These are phyloP conservation scores for Inosperma sp. DNA, from an alignment of 768 basidiomycete genomes.

Conservation along the genomic window DNA sequence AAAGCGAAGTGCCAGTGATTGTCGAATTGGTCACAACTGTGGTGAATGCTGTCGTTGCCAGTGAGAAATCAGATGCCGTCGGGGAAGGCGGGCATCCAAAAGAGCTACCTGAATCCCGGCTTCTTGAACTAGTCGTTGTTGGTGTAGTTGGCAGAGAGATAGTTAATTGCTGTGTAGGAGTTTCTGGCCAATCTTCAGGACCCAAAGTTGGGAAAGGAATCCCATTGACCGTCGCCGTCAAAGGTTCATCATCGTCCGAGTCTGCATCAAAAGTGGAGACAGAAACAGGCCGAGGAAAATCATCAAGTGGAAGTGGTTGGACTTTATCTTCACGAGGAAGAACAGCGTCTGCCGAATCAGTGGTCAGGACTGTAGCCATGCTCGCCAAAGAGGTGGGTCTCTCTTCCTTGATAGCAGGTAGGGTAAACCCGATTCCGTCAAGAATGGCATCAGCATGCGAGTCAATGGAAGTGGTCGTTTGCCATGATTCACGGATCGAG, in stretches of 20 bases:
- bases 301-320: not conserved
- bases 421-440: constrained; percentile 35
- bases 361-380: constrained; percentile 53
- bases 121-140: constrained; percentile 13
- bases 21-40: too few relatives aligned
- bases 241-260: constrained; percentile 38
- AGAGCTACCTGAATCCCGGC: constrained; percentile 17
- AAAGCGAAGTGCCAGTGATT: too few relatives aligned
- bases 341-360: constrained; percentile 54
- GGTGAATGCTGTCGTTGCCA: constrained; percentile 21
- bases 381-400: constrained; percentile 42
- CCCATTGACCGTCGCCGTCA: constrained; percentile 34
- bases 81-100: constrained; percentile 33
- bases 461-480: constrained; percentile 31
- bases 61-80: constrained; percentile 26
- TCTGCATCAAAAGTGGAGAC: constrained; percentile 34
- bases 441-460: constrained; percentile 36
- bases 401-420: constrained; percentile 35
- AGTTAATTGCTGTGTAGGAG: constrained; percentile 5
- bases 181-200: constrained; percentile 29
- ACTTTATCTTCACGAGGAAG: constrained; percentile 34
- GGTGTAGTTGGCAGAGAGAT: constrained; percentile 12
- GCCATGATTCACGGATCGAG: constrained; percentile 42
- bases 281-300: constrained; percentile 14
- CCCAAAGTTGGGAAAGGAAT: constrained; percentile 41